Evolutionary conservation across 768 basidiomycete genomes (phyloP).

Genomic region (Calocybe gangraenosa): DNA sequence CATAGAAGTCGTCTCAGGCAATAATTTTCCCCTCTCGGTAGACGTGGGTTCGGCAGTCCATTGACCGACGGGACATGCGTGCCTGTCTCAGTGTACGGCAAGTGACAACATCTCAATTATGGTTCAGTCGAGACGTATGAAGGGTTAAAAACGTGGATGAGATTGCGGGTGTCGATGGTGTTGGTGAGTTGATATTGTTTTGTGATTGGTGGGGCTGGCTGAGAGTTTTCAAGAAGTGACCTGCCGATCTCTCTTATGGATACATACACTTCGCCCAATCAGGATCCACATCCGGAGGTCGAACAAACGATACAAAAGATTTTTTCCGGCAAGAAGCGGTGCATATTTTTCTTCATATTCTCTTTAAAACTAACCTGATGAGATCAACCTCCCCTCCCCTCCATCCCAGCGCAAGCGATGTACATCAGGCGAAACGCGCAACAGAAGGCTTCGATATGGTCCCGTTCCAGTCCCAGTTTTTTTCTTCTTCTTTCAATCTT

Average conservation of each 20-base stretch:
- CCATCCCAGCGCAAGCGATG: constrained; percentile 20
- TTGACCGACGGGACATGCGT: constrained; percentile 54
- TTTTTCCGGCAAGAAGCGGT: constrained; percentile 66
- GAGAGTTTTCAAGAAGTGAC: no score
- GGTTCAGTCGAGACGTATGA: constrained; percentile 58
- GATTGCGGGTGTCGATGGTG: constrained; percentile 58
- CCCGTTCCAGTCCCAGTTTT: no score
- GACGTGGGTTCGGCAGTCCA: constrained; percentile 62
- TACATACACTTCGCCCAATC: constrained; percentile 54
- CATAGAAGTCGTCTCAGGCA: constrained; percentile 48
- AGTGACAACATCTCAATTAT: constrained; percentile 53
- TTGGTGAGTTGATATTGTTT: constrained; percentile 38
- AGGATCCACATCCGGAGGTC: constrained; percentile 61
- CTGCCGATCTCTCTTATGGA: constrained; percentile 65
- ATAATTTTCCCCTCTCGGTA: constrained; percentile 60
- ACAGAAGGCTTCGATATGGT: constrained; percentile 25
- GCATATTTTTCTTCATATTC: constrained; percentile 5
- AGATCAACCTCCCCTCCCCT: no score
- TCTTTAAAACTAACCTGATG: no score
- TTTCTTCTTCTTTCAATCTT: no score
- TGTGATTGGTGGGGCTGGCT: constrained; percentile 20
- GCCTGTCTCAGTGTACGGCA: constrained; percentile 46
- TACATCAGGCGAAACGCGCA: constrained; percentile 18
- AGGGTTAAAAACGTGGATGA: constrained; percentile 55
- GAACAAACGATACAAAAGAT: constrained; percentile 57